Evolutionary conservation across 441 rosid genomes (phyloP), one percentile per base, ranked within the genome.

Genomic region (Geranium incanum): DNA sequence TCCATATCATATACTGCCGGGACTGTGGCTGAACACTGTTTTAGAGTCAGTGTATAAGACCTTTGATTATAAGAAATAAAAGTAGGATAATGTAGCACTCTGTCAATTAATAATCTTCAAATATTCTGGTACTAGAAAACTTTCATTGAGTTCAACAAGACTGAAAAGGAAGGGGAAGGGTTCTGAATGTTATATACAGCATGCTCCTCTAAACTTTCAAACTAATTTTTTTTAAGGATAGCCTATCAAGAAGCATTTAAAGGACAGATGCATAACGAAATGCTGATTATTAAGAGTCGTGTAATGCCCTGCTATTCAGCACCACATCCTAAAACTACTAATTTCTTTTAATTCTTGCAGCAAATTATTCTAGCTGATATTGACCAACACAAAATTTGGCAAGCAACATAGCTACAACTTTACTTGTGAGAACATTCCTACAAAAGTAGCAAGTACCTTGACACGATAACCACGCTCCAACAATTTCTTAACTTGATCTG

Each of bases 401-500:
- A 45, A 45, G 52, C 52, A 9, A 13, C 52, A 45, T 45, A 45
- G 9, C 12, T 13, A 45, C 52, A 45, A 9, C 52, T 45, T 45
- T 45, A 45, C n/a, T 65, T 1, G n/a, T 33, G 33, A 36, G 16
- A 60, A 8, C 3, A 43, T 67, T 60, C 36, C 11, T n/a, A n/a
- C 5, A 38, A 62, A 48, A 23, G 52, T 45, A 69, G 59, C 36
- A 71, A 69, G 62, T 86, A 95, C 99, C 99, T 89, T 92, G 71
- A 95, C 97, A 50, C 96, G 88, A 67, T 95, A 95, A 68, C 97
- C 97, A 64, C 84, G 86, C 77, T 95, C 89, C 83, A 92, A 82
- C 78, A 92, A 72, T 79, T 88, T 82, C 79, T 78, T 77, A 64
- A 85, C 84, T 36, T 80, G 74, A 59, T 88, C 87, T 70, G 97